phyloP scores from a whole-genome alignment of 2,329 filamentous ascomycete genomes.

The Periglandula ipomoeae region DNA sequence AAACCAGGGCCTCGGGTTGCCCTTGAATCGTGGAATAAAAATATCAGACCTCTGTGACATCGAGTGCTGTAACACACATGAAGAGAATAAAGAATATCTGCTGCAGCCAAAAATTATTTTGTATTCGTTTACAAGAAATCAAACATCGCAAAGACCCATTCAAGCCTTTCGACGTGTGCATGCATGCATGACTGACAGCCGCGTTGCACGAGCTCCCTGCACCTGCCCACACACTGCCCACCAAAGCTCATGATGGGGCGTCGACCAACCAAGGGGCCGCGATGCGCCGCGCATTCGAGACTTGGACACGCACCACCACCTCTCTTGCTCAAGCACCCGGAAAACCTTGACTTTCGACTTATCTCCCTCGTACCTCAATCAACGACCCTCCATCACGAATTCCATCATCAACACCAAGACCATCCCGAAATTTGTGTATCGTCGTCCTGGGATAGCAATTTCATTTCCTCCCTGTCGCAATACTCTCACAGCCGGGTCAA shows the following conservation, averaged over 20 bases:
- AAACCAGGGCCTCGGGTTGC: background rate
- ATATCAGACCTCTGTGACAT: too few species aligned
- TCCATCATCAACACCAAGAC: conserved; percentile 1
- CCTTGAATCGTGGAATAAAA: background rate
- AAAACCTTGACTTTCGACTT: background rate
- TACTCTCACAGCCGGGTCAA: background rate
- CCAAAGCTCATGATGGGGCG: conserved; percentile 13
- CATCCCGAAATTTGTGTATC: background rate
- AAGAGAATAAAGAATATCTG: too few species aligned
- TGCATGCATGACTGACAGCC: too few species aligned
- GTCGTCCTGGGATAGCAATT: background rate
- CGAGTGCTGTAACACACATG: too few species aligned
- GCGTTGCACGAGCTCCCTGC: background rate
- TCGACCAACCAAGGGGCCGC: conserved; percentile 10
- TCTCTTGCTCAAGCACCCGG: background rate
- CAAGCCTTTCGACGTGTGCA: too few species aligned
- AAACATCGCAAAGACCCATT: too few species aligned
- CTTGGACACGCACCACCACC: conserved; percentile 8
- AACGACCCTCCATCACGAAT: background rate
- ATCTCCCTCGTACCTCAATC: background rate
- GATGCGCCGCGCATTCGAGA: conserved; percentile 8
- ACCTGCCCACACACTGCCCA: background rate
- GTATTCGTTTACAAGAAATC: too few species aligned
- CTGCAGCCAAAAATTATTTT: too few species aligned
- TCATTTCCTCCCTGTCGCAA: background rate